Conservation (phyloP, 192 early-diverging fungal species). For the Mortierella antarctica region DNA sequence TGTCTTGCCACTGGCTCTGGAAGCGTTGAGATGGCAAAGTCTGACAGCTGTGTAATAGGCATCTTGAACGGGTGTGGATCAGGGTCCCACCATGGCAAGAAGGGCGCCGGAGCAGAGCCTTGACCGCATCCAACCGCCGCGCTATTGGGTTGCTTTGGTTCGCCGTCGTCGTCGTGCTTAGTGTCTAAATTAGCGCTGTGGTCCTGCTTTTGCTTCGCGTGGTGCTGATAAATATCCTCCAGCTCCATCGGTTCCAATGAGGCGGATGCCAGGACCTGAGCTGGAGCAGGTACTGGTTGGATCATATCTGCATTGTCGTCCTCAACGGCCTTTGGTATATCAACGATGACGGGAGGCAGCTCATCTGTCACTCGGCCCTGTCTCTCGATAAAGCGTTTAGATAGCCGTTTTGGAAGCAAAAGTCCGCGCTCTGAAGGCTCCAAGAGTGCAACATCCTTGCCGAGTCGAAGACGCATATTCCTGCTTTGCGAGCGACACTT, state of each 20-base stretch:
- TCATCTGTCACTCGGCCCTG: neutral
- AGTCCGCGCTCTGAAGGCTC: constrained; percentile 33
- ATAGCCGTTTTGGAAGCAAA: constrained; percentile 12
- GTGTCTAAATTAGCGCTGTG: neutral
- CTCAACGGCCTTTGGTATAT: too few species aligned
- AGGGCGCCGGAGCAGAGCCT: neutral
- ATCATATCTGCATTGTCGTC: too few species aligned
- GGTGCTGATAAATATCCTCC: constrained; percentile 8
- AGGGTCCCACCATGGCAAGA: constrained; percentile 49
- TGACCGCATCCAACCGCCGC: neutral
- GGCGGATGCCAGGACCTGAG: constrained; percentile 1
- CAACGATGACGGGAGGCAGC: neutral
- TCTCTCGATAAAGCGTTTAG: neutral
- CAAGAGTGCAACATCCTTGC: constrained; percentile 25
- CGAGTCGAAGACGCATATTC: constrained; percentile 31
- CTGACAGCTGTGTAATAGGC: constrained; percentile 36
- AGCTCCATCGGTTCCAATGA: constrained; percentile 1
- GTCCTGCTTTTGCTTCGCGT: neutral
- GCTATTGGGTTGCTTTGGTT: neutral
- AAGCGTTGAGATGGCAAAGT: constrained; percentile 40
- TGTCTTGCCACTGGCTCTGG: constrained; percentile 26
- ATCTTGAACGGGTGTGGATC: constrained; percentile 38
- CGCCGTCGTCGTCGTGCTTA: neutral
- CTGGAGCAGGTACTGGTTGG: too few species aligned
- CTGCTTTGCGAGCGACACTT: neutral